Conservation (phyloP, 805 yeast genomes). For the Saccharomycopsis sp. region DNA sequence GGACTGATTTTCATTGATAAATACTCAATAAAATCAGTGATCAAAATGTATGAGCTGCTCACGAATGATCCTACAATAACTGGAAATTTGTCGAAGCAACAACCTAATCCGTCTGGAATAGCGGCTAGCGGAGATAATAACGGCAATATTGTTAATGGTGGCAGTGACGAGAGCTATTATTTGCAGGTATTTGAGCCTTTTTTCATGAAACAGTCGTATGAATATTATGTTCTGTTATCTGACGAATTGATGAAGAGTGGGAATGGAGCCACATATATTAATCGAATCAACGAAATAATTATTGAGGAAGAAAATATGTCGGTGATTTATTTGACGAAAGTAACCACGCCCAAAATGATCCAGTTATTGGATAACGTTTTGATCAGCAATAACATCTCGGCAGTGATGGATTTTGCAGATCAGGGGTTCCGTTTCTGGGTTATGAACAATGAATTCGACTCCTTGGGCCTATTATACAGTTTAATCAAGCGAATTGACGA, state of each 20-base stretch:
- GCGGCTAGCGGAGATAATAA: constrained; percentile 18
- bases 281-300: constrained; percentile 45
- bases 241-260: constrained; percentile 35
- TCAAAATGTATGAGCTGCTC: constrained; percentile 67
- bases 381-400: constrained; percentile 49
- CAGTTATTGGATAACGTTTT: constrained; percentile 53
- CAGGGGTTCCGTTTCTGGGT: constrained; percentile 60
- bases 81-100: not conserved
- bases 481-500: constrained; percentile 49
- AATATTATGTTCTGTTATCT: constrained; percentile 47
- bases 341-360: constrained; percentile 47
- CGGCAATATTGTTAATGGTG: constrained; percentile 21
- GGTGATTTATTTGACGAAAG: constrained; percentile 45
- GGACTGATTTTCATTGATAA: constrained; percentile 40
- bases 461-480: constrained; percentile 42
- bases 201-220: constrained; percentile 47
- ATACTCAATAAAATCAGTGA: constrained; percentile 50
- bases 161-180: constrained; percentile 56
- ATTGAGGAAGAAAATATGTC: constrained; percentile 57
- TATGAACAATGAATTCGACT: constrained; percentile 36
- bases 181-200: constrained; percentile 59
- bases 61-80: constrained; percentile 31
- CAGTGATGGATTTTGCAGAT: constrained; percentile 43
- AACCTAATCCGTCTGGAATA: not conserved
- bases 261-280: constrained; percentile 51